Conservation (phyloP, 2,329 filamentous ascomycete species). For the Fonsecaea monophora region DNA sequence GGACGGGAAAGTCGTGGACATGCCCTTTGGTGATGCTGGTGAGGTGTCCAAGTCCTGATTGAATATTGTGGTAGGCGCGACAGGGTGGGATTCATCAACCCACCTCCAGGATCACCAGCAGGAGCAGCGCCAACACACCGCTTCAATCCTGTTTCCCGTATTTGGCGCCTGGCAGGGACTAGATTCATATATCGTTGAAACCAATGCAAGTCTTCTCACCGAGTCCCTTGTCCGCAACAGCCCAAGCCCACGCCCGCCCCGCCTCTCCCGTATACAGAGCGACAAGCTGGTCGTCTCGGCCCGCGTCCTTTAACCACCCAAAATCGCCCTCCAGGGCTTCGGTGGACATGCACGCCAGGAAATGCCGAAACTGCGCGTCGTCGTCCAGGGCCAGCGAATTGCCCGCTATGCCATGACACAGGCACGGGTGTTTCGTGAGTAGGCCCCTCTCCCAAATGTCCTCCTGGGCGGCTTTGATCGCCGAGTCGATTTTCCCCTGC, state of each 20-base stretch:
- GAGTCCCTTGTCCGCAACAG: constrained; percentile 36
- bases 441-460: constrained; percentile 65
- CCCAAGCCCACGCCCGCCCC: constrained; percentile 57
- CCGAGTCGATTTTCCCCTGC: constrained; percentile 28
- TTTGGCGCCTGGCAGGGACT: neutral
- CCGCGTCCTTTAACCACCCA: constrained; percentile 45
- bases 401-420: constrained; percentile 71
- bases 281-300: constrained; percentile 59
- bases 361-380: constrained; percentile 31
- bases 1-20: constrained; percentile 14
- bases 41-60: neutral
- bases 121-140: no score
- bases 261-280: constrained; percentile 59
- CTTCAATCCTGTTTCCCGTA: neutral
- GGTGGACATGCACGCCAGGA: constrained; percentile 32
- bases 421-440: constrained; percentile 68
- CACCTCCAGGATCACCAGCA: no score
- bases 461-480: constrained; percentile 47
- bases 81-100: neutral
- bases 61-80: neutral
- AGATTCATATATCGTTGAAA: constrained; percentile 38
- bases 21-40: neutral
- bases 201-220: constrained; percentile 33
- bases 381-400: constrained; percentile 62
- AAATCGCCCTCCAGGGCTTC: constrained; percentile 32